Evolutionary conservation across 2,329 filamentous ascomycete species (phyloP).

Genomic region (Monilinia fructigena): DNA sequence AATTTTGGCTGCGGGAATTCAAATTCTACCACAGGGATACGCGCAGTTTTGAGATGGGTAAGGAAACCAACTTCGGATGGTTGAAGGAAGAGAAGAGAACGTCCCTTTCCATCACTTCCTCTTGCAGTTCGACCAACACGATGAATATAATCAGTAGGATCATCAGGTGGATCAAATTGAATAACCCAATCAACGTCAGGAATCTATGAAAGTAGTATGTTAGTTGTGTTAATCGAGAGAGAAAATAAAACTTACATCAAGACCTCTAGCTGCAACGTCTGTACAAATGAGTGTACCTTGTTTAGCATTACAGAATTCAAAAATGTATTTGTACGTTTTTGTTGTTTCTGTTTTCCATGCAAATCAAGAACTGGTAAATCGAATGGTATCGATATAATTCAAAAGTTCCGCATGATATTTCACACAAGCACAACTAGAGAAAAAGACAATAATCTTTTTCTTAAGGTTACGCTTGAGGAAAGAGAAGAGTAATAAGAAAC

Average conservation of each 20-base stretch:
- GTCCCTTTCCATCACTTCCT: conserved; percentile 78
- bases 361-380: conserved; percentile 83
- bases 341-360: conserved; percentile 96
- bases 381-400: conserved; percentile 98
- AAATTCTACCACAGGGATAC: conserved; percentile 93
- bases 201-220: conserved; percentile 52
- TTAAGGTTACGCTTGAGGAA: conserved; percentile 91
- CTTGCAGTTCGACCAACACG: conserved; percentile 92
- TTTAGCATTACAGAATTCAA: conserved; percentile 86
- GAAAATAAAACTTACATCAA: conserved; percentile 62
- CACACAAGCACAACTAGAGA: conserved; percentile 87
- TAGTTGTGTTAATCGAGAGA: conserved; percentile 5
- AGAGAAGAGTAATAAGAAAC: conserved; percentile 89
- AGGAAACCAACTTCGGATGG: conserved; percentile 91
- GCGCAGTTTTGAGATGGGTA: conserved; percentile 82
- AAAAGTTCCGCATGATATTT: conserved; percentile 95
- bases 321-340: conserved; percentile 99
- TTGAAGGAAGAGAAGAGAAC: conserved; percentile 89
- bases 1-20: conserved; percentile 90
- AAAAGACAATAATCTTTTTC: conserved; percentile 93
- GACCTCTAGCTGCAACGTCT: conserved; percentile 89
- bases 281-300: conserved; percentile 92
- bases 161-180: conserved; percentile 92
- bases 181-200: conserved; percentile 95
- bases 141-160: conserved; percentile 89